Evolutionary conservation across 352 stramenopile species (phyloP).

Genomic region (Phytophthora ramorum): DNA sequence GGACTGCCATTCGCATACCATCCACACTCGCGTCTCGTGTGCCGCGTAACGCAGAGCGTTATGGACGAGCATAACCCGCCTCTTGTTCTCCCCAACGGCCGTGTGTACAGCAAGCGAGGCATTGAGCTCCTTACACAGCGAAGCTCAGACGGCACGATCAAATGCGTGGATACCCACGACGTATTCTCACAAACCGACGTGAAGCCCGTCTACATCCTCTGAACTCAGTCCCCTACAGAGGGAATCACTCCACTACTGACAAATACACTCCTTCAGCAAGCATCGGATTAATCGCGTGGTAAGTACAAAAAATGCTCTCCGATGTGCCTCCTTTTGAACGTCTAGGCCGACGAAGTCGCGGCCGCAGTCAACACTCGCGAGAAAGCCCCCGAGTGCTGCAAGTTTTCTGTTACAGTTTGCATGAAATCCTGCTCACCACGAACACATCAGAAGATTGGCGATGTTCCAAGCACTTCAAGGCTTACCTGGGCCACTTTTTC

Average conservation of each 20-base stretch:
- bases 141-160: slow-evolving; percentile 62
- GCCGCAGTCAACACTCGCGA: slow-evolving; percentile 25
- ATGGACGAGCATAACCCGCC: slow-evolving; percentile 91
- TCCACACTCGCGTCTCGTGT: slow-evolving; percentile 85
- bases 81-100: slow-evolving; percentile 80
- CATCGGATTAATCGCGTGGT: slow-evolving; percentile 16
- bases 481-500: slow-evolving; percentile 77
- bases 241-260: too few relatives aligned
- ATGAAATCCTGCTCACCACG: slow-evolving; percentile 72
- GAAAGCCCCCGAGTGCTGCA: slow-evolving; percentile 80
- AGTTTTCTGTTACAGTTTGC: slow-evolving; percentile 76
- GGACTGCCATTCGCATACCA: slow-evolving; percentile 80
- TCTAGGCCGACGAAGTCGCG: slow-evolving; percentile 19
- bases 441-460: slow-evolving; percentile 1
- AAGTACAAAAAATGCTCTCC: slow-evolving; percentile 28
- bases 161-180: slow-evolving; percentile 78
- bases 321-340: slow-evolving; percentile 9
- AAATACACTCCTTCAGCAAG: slow-evolving; percentile 13
- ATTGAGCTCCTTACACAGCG: slow-evolving; percentile 64
- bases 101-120: slow-evolving; percentile 83
- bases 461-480: neutral
- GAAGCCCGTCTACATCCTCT: slow-evolving; percentile 86
- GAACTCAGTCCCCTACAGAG: slow-evolving; percentile 18
- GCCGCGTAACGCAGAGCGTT: slow-evolving; percentile 75
- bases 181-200: slow-evolving; percentile 63